phyloP scores from a whole-genome alignment of 2,329 filamentous ascomycete genomes.

The Aspergillus puulaauensis region DNA sequence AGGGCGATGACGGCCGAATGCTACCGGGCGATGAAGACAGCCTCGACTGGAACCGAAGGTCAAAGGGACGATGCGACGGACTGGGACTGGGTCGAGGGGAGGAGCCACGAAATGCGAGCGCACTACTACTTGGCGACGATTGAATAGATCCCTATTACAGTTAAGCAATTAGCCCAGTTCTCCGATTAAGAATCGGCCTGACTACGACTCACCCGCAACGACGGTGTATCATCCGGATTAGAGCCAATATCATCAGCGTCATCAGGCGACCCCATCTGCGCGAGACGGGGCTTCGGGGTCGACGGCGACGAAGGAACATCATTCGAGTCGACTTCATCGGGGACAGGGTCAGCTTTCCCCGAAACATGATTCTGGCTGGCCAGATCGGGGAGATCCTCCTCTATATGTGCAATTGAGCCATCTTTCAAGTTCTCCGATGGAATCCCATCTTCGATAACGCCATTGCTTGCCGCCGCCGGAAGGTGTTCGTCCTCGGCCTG shows the following conservation, averaged over 20 bases:
- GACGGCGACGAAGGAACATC: conserved; percentile 23
- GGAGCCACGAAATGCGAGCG: conserved; percentile 68
- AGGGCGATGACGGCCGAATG: conserved; percentile 73
- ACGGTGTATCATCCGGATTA: conserved; percentile 80
- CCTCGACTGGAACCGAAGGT: conserved; percentile 88
- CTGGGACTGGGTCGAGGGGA: conserved; percentile 71
- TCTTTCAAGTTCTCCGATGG: conserved; percentile 18
- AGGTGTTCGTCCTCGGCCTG: conserved; percentile 39
- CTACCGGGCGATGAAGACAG: conserved; percentile 63
- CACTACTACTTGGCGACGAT: conserved; percentile 70
- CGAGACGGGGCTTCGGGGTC: conserved; percentile 14
- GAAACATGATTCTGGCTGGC: conserved; percentile 23
- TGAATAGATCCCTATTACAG: conserved; percentile 50
- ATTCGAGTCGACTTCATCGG: conserved; percentile 16
- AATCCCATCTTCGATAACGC: conserved; percentile 19
- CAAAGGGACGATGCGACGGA: conserved; percentile 87
- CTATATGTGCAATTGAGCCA: conserved; percentile 20
- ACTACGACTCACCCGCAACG: conserved; percentile 66
- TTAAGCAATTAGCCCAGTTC: conserved; percentile 35
- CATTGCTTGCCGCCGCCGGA: conserved; percentile 28
- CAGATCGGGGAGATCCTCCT: conserved; percentile 29
- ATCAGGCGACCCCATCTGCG: conserved; percentile 20
- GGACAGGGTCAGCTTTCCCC: conserved; percentile 17
- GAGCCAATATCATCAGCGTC: conserved; percentile 69
- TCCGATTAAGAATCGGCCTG: conserved; percentile 55